Evolutionary conservation across 768 basidiomycete species (phyloP), one percentile per base, ranked within the genome.

Genomic region (Trametopsis cervina): DNA sequence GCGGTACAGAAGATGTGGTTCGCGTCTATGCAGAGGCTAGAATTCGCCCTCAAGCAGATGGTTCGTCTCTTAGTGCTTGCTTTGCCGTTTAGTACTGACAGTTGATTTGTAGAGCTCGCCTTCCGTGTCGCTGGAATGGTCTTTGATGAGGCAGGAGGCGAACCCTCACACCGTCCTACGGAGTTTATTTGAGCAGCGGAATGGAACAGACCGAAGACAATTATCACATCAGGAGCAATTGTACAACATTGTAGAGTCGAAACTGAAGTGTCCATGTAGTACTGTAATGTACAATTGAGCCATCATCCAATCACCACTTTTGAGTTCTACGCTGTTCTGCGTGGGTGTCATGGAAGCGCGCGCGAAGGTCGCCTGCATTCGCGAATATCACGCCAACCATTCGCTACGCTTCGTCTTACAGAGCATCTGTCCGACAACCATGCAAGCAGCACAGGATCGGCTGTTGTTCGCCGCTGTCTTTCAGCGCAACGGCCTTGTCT

Each of bases 1-100:
- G 92, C 64, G 96, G 96, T 7, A 99, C 96, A 20, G 96, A 99
- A 65, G 94, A 99, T 60, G 94, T 95, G 21, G 96, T 99, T 4
- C 77, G 96, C 50, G 93, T 99, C 13, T 99, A 98, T 61, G 96
- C 94, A 1, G 96, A 99, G 64, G 95, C 96, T 1, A 73, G 71
- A 40, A 68, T 79, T 36, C 78, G 76, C 51, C 65, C 76, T 12
- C 83, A 85, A 56, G 90, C 87, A 17, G 91, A 94, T 63, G 88
- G 95, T 96, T 55, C 60, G 84, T 72, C 2, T 9, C 18, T 17
- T 35, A 11, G 24, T 33, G 27, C n/a, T 47, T 20, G 11, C 24
- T 6, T 44, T 48, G 51, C 47, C 46, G 40, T 38, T 36, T 38
- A 41, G 57, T 46, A 24, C 40, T 42, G 9, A 33, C 39, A 17